These are phyloP conservation scores for Scutellaria galericulata DNA, from an alignment of 257 asterid species.

Conservation along the genomic window DNA sequence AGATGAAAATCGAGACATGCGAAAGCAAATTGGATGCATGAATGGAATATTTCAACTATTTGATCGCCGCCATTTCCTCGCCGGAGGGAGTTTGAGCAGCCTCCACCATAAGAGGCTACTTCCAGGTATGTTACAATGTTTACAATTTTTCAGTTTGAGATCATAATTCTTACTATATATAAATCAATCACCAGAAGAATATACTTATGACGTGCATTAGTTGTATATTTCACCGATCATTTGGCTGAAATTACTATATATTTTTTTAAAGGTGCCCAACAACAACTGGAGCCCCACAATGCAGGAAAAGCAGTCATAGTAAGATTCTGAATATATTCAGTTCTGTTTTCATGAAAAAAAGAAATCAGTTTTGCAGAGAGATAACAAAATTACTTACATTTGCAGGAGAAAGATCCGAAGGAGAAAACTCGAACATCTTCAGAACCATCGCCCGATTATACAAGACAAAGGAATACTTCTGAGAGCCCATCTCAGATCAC, in stretches of 20 bases:
- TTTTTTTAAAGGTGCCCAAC: slow-evolving; percentile 49
- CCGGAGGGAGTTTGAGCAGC: slow-evolving; percentile 46
- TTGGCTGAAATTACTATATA: slow-evolving; percentile 30
- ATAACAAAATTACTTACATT: slow-evolving; percentile 33
- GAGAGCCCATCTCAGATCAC: slow-evolving; percentile 42
- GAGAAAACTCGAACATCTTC: slow-evolving; percentile 49
- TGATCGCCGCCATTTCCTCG: slow-evolving; percentile 61
- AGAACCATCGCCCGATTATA: slow-evolving; percentile 55
- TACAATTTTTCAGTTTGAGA: not conserved
- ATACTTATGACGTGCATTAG: not conserved
- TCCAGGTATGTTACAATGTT: slow-evolving; percentile 47
- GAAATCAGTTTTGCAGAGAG: slow-evolving; percentile 11
- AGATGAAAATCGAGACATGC: slow-evolving; percentile 50
- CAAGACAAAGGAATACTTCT: slow-evolving; percentile 28
- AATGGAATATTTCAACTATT: slow-evolving; percentile 72
- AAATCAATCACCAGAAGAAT: not conserved
- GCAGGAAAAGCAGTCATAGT: slow-evolving; percentile 46
- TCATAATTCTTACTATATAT: not conserved
- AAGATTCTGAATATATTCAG: slow-evolving; percentile 38
- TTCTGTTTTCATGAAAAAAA: not conserved
- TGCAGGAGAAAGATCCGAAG: slow-evolving; percentile 54
- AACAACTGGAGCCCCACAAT: slow-evolving; percentile 48
- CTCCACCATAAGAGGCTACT: slow-evolving; percentile 61
- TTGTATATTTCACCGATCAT: not conserved
- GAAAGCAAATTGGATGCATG: slow-evolving; percentile 82